Percentiles rank a stretch among this genome's conserved stretches.
Conservation (phyloP, 1,284 basidiomycete genomes). For the Mrakiaceae sp. region DNA sequence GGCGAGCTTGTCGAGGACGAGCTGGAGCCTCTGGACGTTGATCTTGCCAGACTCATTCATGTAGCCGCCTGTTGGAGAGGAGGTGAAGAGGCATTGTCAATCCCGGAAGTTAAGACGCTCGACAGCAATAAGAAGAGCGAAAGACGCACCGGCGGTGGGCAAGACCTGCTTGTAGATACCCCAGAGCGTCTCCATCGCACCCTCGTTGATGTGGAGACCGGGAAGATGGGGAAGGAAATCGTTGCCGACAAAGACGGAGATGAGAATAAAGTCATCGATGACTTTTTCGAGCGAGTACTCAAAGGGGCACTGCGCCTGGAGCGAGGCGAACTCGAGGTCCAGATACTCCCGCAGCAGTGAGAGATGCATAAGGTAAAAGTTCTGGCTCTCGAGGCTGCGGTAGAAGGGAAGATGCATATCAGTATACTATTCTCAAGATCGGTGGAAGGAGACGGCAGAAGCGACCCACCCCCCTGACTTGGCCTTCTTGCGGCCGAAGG, state of each 20-base stretch:
- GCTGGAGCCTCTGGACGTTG: conserved; percentile 66
- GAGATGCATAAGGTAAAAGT: conserved; percentile 90
- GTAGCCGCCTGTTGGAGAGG: conserved; percentile 60
- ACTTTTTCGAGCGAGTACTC: conserved; percentile 76
- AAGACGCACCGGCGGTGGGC: conserved; percentile 56
- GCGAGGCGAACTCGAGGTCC: conserved; percentile 73
- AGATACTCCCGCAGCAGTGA: conserved; percentile 94
- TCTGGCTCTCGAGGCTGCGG: conserved; percentile 66
- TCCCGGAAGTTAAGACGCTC: background rate
- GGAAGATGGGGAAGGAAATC: conserved; percentile 95
- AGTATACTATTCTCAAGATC: background rate
- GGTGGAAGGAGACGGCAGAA: conserved; percentile 17
- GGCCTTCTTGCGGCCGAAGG: conserved; percentile 80
- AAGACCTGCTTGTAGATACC: conserved; percentile 89
- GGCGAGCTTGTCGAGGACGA: conserved; percentile 78
- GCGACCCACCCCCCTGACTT: conserved; percentile 49
- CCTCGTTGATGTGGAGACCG: conserved; percentile 94
- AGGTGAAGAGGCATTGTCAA: background rate
- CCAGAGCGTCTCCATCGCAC: conserved; percentile 83
- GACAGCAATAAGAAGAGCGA: background rate
- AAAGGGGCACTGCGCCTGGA: conserved; percentile 53
- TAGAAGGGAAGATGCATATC: background rate
- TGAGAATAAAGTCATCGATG: conserved; percentile 94
- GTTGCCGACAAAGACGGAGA: conserved; percentile 94
- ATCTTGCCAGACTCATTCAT: conserved; percentile 84